Base-by-base conservation (phyloP, 73 alveolate genomes). In the Tetrahymena thermophila region DNA sequence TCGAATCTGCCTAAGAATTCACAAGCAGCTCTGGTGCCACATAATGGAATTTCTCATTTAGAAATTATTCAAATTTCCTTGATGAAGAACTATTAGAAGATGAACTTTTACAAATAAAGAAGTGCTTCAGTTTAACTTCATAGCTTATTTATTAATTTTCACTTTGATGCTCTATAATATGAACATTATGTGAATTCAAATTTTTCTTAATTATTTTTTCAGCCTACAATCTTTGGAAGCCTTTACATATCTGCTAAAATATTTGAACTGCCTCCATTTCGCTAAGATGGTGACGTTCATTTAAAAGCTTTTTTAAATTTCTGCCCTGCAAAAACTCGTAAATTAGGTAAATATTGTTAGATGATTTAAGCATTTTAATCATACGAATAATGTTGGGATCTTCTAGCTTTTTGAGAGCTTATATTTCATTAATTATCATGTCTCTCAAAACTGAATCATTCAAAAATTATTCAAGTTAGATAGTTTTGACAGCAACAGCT, bases 401-500 rank as follows among this genome's bases (percentile, higher is more conserved):
- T 34, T 95, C 97, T 35, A 95, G 84, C 56, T 95, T 95, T 38
- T 95, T 95, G 34, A 95, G 94, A 43, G 97, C 97, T 38, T 95
- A 50, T 11, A 95, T 95, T 56, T 95, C 97, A n/a, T 95, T 95
- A 17, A 95, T 95, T 34, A 95, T 95, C 97, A 95, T 95, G 42
- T 95, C 97, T 56, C 95, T 38, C 31, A 95, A 50, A 31, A 93
- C 85, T 85, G 97, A 34, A 40, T 95, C 97, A 95, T 93, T 95
- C 37, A 95, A 55, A 58, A 95, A 95, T 50, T 94, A 55, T 28
- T 95, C 97, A 21, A 95, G 94, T 85, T 95, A 56, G 6, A 95
- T 85, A 43, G 97, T 95, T 58, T 95, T 95, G 23, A 95, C 97
- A 43, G 97, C 97, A 43, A 95, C 97, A 23, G 97, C 97, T 93